Conservation (phyloP, 208 protist genomes). For the Leishmania amazonensis region DNA sequence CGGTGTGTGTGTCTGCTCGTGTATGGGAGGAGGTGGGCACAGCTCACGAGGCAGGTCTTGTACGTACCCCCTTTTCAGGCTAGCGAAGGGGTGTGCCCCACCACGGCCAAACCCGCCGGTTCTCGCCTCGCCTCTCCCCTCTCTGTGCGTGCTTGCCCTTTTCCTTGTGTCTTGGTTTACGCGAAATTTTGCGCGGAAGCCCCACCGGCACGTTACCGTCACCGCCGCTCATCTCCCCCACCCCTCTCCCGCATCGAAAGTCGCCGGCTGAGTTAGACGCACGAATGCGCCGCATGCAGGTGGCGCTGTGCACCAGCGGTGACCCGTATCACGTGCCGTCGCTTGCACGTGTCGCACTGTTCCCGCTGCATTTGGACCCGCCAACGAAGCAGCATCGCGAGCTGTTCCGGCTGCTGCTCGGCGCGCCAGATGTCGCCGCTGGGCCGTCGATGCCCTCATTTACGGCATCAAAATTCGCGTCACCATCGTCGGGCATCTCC, state of each 20-base stretch:
- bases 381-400: conserved; percentile 84
- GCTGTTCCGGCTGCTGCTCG: conserved; percentile 83
- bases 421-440: conserved; percentile 28
- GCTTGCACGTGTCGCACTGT: conserved; percentile 73
- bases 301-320: conserved; percentile 17
- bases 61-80: neutral
- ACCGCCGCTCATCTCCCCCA: neutral
- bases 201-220: neutral
- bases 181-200: neutral
- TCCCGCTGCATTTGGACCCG: conserved; percentile 88
- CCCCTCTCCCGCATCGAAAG: neutral
- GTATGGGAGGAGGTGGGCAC: neutral
- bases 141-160: neutral
- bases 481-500: neutral
- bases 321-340: conserved; percentile 32
- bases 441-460: neutral
- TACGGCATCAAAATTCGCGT: neutral
- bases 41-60: neutral
- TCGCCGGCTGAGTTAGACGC: neutral
- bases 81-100: neutral
- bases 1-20: neutral
- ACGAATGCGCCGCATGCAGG: conserved; percentile 14
- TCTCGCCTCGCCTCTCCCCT: neutral
- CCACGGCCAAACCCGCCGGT: neutral
- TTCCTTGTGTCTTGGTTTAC: neutral